phyloP scores from a whole-genome alignment of 257 asterid species.

The Handroanthus guayacan region DNA sequence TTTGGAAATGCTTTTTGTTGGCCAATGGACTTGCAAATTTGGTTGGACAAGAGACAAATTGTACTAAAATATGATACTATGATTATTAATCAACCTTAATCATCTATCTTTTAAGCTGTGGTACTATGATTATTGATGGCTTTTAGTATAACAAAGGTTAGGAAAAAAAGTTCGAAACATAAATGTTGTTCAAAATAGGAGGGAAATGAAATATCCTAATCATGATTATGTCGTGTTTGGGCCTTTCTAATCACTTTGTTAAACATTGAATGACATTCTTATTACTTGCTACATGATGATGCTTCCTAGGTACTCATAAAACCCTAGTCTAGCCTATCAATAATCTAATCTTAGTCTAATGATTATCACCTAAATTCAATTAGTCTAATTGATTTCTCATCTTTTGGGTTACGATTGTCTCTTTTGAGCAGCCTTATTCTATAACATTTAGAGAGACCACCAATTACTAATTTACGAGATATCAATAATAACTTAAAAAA shows the following conservation, averaged over 20 bases:
- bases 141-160: background rate
- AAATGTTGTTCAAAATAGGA: conserved; percentile 25
- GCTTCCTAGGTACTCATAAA: conserved; percentile 9
- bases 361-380: background rate
- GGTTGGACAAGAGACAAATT: too few species aligned
- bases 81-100: background rate
- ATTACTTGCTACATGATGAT: conserved; percentile 37
- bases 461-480: too few species aligned
- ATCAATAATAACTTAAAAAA: too few species aligned
- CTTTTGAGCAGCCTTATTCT: background rate
- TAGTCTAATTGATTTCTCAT: background rate
- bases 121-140: background rate
- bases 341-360: background rate
- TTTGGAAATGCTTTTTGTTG: too few species aligned
- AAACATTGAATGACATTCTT: conserved; percentile 22
- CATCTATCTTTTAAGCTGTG: background rate
- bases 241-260: conserved; percentile 22
- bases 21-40: too few species aligned
- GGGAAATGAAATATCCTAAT: conserved; percentile 16
- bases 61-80: too few species aligned
- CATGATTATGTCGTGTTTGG: conserved; percentile 36
- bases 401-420: background rate
- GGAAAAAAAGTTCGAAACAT: background rate
- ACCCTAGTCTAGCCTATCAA: background rate
- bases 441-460: too few species aligned